These are phyloP conservation scores for Solanum clarkiae DNA, from an alignment of 257 asterid genomes.

Conservation along the genomic window DNA sequence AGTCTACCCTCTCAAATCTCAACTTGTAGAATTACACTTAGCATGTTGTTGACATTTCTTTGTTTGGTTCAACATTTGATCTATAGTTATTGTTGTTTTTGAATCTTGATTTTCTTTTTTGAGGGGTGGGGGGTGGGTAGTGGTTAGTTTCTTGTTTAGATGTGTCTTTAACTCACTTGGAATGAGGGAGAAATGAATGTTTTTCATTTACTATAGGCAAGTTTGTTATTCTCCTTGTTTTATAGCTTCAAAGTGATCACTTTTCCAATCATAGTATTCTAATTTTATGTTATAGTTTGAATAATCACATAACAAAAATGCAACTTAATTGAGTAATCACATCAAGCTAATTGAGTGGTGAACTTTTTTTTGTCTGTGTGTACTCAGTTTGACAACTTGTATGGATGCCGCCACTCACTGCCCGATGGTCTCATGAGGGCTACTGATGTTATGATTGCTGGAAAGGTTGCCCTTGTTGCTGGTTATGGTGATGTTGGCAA, in stretches of 20 bases:
- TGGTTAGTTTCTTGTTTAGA: neutral
- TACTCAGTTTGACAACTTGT: conserved; percentile 47
- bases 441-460: conserved; percentile 56
- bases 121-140: no score
- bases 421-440: conserved; percentile 60
- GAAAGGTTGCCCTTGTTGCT: conserved; percentile 38
- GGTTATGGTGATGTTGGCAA: conserved; percentile 58
- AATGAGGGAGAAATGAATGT: neutral
- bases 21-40: neutral
- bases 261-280: neutral
- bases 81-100: neutral
- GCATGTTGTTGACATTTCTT: neutral
- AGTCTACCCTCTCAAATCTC: neutral
- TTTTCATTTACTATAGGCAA: neutral
- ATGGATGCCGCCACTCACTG: conserved; percentile 59
- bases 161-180: neutral
- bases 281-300: neutral
- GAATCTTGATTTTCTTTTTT: neutral
- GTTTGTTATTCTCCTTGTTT: neutral
- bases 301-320: neutral
- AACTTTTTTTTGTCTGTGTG: neutral
- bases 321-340: neutral
- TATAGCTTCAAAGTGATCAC: neutral
- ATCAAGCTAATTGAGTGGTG: neutral
- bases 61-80: neutral